Conservation (phyloP, 164 flowering plant species). For the Liquidambar formosana region DNA sequence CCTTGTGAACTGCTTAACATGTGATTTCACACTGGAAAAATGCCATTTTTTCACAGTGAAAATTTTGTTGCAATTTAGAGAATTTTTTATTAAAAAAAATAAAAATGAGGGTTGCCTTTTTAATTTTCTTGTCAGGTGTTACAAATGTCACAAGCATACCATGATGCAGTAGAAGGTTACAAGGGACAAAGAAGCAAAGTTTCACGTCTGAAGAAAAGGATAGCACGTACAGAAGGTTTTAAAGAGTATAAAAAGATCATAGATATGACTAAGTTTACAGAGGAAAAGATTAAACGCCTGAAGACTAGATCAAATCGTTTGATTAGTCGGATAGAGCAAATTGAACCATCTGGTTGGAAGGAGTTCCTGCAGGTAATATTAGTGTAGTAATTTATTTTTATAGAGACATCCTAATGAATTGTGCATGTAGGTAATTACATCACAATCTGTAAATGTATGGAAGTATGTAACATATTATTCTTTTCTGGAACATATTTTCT, state of each 20-base stretch:
- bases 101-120: background rate
- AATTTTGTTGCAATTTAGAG: background rate
- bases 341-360: constrained; percentile 99
- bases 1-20: too few species aligned
- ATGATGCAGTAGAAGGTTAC: constrained; percentile 59
- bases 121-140: constrained; percentile 35
- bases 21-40: too few species aligned
- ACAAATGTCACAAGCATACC: constrained; percentile 56
- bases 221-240: constrained; percentile 75
- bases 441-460: background rate
- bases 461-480: background rate
- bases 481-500: background rate
- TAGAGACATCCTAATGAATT: background rate
- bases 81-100: background rate
- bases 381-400: background rate
- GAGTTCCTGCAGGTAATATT: constrained; percentile 75
- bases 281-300: constrained; percentile 80
- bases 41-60: background rate
- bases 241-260: constrained; percentile 76
- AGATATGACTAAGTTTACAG: constrained; percentile 58
- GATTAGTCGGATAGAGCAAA: constrained; percentile 68
- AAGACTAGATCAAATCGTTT: constrained; percentile 71
- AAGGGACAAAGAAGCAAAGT: constrained; percentile 77
- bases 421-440: background rate
- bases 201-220: constrained; percentile 81